Conservation (phyloP, 2,329 filamentous ascomycete genomes). For the Ceratocystis variospora region DNA sequence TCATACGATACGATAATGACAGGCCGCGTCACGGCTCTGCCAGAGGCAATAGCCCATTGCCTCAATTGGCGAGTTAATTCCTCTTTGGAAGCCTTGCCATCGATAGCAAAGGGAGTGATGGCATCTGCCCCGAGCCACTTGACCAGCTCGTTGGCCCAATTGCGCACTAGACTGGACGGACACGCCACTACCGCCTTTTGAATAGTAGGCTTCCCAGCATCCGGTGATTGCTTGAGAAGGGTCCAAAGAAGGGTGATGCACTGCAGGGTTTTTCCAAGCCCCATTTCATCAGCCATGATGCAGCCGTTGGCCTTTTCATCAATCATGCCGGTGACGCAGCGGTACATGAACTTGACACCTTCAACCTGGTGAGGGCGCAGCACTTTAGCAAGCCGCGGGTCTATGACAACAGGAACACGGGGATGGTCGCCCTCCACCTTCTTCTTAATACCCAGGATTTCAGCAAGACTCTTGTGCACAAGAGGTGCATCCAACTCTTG, state of each 20-base stretch:
- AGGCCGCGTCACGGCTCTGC: constrained; percentile 77
- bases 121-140: constrained; percentile 95
- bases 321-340: constrained; percentile 86
- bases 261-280: constrained; percentile 89
- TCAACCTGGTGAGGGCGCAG: constrained; percentile 94
- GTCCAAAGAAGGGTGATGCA: constrained; percentile 98
- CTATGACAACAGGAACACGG: constrained; percentile 92
- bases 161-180: constrained; percentile 87
- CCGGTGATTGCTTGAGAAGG: constrained; percentile 82
- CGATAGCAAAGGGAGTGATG: constrained; percentile 84
- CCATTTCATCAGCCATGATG: constrained; percentile 99
- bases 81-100: constrained; percentile 90
- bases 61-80: constrained; percentile 79
- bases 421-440: constrained; percentile 66
- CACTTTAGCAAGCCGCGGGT: constrained; percentile 76
- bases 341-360: constrained; percentile 94
- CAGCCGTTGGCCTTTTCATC: constrained; percentile 89
- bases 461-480: constrained; percentile 86
- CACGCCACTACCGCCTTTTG: constrained; percentile 96
- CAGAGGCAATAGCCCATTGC: constrained; percentile 86
- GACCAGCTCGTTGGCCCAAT: constrained; percentile 92
- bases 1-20: constrained; percentile 98
- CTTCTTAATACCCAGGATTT: constrained; percentile 91
- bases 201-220: constrained; percentile 85
- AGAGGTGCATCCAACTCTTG: constrained; percentile 54